Percentiles rank a stretch among this genome's conserved stretches.
These are phyloP conservation scores for Talaromyces pinophilus DNA, from an alignment of 2,329 filamentous ascomycete species.

Conservation along the genomic window DNA sequence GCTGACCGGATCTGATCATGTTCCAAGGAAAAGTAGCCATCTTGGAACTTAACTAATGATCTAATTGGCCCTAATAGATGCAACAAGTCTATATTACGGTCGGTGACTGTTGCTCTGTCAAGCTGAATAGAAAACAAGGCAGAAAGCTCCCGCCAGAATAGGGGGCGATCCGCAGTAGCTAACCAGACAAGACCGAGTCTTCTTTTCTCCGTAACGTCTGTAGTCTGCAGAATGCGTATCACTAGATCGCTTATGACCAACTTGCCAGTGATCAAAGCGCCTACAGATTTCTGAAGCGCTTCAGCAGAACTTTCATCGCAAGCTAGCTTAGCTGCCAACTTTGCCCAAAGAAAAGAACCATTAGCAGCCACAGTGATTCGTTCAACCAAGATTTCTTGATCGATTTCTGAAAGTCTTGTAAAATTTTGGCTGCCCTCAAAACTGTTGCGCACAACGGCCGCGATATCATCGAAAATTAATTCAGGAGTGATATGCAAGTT, in stretches of 20 bases:
- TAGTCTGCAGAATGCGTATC: constrained; percentile 28
- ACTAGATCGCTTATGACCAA: constrained; percentile 38
- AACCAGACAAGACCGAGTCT: constrained; percentile 42
- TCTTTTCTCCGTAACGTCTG: constrained; percentile 33
- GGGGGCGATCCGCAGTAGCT: constrained; percentile 39
- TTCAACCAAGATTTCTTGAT: constrained; percentile 37
- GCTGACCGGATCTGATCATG: constrained; percentile 38
- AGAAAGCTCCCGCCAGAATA: constrained; percentile 36
- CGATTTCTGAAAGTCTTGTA: constrained; percentile 30
- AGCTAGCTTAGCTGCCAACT: constrained; percentile 36
- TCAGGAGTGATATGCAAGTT: constrained; percentile 34
- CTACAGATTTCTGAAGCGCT: constrained; percentile 33
- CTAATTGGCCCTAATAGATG: constrained; percentile 33
- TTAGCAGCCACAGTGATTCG: constrained; percentile 36
- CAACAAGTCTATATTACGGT: constrained; percentile 31
- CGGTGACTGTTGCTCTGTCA: constrained; percentile 34
- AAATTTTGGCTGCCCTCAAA: constrained; percentile 33
- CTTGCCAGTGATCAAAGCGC: constrained; percentile 31
- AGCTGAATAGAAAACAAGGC: constrained; percentile 34
- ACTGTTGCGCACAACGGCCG: constrained; percentile 34
- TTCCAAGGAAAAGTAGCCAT: constrained; percentile 39
- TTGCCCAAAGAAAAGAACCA: constrained; percentile 45
- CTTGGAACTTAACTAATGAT: constrained; percentile 37
- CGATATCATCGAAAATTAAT: constrained; percentile 40
- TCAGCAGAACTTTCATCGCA: constrained; percentile 31